Evolutionary conservation across 2,329 filamentous ascomycete genomes (phyloP), one percentile per base, ranked within the genome.

Genomic region (Dothideomycetidae sp.): DNA sequence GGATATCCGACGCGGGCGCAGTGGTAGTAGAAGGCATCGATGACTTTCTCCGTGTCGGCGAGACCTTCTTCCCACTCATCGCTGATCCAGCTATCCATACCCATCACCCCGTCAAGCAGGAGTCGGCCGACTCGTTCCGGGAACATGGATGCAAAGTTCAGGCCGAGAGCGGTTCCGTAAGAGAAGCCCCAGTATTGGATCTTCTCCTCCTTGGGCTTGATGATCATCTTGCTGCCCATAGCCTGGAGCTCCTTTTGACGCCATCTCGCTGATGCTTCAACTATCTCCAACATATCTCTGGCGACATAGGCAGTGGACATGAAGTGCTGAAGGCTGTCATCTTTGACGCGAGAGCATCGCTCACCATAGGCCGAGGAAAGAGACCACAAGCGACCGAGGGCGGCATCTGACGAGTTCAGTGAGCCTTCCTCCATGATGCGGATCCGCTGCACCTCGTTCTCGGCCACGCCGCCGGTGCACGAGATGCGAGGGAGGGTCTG

Each of bases 261-360:
- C 38, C 38, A 40, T 9, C 10, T 7, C 16, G 13, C 35, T 14
- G 16, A 19, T 5, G 35, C 35, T 16, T 69, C 65, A 9, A 62
- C 52, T 28, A 69, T 57, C 28, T 61, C 57, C 5, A 69, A 48
- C 62, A 70, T 67, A 42, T 70, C 66, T 26, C 59, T 51, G 2
- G 62, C 64, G 2, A 64, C 61, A 14, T 56, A 60, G 2, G 63
- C 60, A 0, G 66, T 68, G n/a, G 58, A 60, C 32, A 64, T 52
- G 46, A 62, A 64, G 33, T 55, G 51, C 42, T 57, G 58, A 44
- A 63, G 59, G 10, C 23, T 19, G 4, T 12, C 26, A 5, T 37
- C 28, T 19, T 50, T 50, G 4, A 44, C 43, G 7, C 7, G 7
- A 2, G 46, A 47, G 33, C 53, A 55, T 36, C 44, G 47, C 29